Percentiles rank a stretch among this genome's conserved stretches.
Evolutionary conservation across 495 filamentous ascomycete species (phyloP).

Genomic region (Neurospora sp.): DNA sequence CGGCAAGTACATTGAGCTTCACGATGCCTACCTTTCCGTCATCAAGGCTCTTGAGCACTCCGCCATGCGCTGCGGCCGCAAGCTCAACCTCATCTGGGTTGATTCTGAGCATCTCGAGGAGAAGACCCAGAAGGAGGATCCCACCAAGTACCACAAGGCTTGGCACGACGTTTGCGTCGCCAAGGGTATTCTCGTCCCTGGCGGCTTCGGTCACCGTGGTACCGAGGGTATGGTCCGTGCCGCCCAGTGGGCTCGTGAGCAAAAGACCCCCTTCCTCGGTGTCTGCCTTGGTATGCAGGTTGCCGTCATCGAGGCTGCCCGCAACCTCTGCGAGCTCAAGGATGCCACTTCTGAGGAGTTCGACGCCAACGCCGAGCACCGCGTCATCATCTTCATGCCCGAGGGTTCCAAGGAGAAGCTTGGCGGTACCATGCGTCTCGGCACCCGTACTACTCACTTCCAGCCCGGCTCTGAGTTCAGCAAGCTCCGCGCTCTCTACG

Average conservation of each 20-base stretch:
- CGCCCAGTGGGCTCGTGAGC: constrained; percentile 71
- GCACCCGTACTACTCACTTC: constrained; percentile 63
- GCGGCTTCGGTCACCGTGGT: constrained; percentile 78
- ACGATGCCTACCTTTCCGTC: constrained; percentile 72
- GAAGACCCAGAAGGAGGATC: constrained; percentile 41
- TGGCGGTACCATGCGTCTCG: constrained; percentile 91
- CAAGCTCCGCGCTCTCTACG: constrained; percentile 66
- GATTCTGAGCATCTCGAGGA: constrained; percentile 76
- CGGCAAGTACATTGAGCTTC: constrained; percentile 77
- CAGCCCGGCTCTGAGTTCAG: constrained; percentile 72
- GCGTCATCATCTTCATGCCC: constrained; percentile 82
- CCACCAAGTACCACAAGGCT: constrained; percentile 74
- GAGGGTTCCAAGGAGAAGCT: constrained; percentile 58
- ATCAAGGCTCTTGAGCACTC: constrained; percentile 82
- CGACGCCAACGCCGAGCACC: constrained; percentile 42
- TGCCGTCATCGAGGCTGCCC: constrained; percentile 83
- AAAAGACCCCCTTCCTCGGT: constrained; percentile 74
- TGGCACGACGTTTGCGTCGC: constrained; percentile 58
- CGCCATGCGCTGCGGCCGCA: constrained; percentile 73
- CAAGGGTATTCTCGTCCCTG: constrained; percentile 45
- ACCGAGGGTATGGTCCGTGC: constrained; percentile 82
- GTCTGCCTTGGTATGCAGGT: constrained; percentile 95
- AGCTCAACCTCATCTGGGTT: constrained; percentile 73
- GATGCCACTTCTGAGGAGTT: constrained; percentile 61
- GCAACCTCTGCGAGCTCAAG: constrained; percentile 52